Percentiles rank a stretch among this genome's conserved stretches.
These are phyloP conservation scores for Russula sp. DNA, from an alignment of 768 basidiomycete genomes.

Conservation along the genomic window DNA sequence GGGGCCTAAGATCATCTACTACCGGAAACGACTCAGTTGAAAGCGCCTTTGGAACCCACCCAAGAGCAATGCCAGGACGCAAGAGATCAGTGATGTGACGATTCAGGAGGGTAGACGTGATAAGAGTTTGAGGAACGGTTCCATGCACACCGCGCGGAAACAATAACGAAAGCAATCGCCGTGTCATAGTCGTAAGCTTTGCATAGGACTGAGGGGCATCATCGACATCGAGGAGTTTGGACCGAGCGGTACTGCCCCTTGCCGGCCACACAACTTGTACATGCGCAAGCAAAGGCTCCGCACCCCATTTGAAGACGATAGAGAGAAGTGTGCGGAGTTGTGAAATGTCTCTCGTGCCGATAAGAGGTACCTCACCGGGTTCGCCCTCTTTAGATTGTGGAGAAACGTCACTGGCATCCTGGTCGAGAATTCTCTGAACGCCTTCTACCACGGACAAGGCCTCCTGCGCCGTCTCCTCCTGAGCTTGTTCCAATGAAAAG, in stretches of 20 bases:
- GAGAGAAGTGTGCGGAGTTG: constrained; percentile 62
- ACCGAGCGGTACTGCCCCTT: constrained; percentile 31
- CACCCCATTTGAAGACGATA: constrained; percentile 70
- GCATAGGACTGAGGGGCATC: constrained; percentile 44
- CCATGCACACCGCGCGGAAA: constrained; percentile 53
- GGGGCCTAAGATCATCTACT: constrained; percentile 48
- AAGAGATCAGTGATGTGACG: constrained; percentile 59
- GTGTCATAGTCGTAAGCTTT: constrained; percentile 44
- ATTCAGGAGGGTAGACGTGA: constrained; percentile 56
- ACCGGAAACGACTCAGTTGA: constrained; percentile 41
- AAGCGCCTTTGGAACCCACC: constrained; percentile 65
- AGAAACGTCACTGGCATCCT: constrained; percentile 9
- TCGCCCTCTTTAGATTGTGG: constrained; percentile 5
- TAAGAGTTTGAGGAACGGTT: constrained; percentile 53
- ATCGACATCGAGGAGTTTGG: constrained; percentile 48
- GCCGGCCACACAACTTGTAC: constrained; percentile 44
- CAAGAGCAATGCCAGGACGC: constrained; percentile 57
- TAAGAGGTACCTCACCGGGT: constrained; percentile 35
- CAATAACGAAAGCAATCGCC: constrained; percentile 47
- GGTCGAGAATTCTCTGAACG: constrained; percentile 28
- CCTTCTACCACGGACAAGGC: constrained; percentile 26
- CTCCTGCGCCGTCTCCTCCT: constrained; percentile 25
- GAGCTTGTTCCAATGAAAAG: constrained; percentile 20
- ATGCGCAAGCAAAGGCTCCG: constrained; percentile 50
- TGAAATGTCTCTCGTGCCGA: constrained; percentile 67